Percentiles rank a stretch among this genome's conserved stretches.
phyloP scores from a whole-genome alignment of 306 rosid species.

The Abrus pulchellus region DNA sequence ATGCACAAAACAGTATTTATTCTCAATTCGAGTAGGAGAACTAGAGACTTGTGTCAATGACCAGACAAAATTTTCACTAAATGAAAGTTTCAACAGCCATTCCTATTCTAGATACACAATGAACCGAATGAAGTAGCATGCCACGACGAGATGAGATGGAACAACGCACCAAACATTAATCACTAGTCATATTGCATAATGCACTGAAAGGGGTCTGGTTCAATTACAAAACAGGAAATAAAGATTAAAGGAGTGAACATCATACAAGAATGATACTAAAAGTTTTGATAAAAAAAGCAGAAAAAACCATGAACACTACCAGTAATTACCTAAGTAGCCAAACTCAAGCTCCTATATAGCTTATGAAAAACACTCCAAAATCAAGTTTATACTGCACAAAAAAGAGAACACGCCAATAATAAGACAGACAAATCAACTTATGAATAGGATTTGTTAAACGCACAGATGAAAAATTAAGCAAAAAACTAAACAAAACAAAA shows the following conservation, averaged over 20 bases:
- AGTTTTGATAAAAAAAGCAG: neutral
- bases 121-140: neutral
- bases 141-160: neutral
- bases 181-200: neutral
- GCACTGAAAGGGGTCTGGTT: neutral
- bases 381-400: neutral
- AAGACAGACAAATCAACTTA: neutral
- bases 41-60: neutral
- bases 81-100: neutral
- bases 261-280: neutral
- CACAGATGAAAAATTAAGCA: neutral
- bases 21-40: neutral
- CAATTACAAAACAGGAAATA: neutral
- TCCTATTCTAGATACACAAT: conserved; percentile 3
- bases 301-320: neutral
- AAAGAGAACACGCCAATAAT: neutral
- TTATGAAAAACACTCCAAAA: neutral
- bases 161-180: conserved; percentile 2
- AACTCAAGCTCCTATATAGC: neutral
- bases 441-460: neutral
- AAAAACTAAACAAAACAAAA: neutral
- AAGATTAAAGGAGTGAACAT: neutral
- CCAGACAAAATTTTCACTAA: neutral
- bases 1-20: neutral
- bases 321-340: neutral